phyloP scores from a whole-genome alignment of 2,329 filamentous ascomycete genomes.

The Xylaria arbuscula region DNA sequence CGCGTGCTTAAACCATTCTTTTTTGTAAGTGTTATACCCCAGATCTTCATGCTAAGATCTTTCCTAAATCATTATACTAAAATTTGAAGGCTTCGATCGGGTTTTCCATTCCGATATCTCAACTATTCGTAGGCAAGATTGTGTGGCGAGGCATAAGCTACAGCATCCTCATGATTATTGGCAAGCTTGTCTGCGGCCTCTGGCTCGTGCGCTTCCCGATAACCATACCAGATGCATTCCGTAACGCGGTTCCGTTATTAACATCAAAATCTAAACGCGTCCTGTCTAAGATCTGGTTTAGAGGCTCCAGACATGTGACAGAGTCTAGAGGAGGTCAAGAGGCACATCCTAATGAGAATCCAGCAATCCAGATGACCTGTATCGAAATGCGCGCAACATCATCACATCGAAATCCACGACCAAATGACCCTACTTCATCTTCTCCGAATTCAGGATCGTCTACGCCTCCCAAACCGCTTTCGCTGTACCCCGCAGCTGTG shows the following conservation, averaged over 20 bases:
- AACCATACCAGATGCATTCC: conserved; percentile 27
- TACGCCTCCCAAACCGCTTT: conserved; percentile 62
- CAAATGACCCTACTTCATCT: not conserved
- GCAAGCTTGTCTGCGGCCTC: conserved; percentile 68
- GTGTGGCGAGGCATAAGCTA: conserved; percentile 82
- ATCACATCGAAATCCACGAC: not conserved
- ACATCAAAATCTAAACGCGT: conserved; percentile 27
- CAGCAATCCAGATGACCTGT: not conserved
- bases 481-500: conserved; percentile 74
- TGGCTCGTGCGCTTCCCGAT: conserved; percentile 62
- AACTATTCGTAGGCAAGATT: conserved; percentile 72
- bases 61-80: conserved; percentile 14
- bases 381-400: not conserved
- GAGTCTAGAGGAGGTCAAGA: conserved; percentile 10
- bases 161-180: conserved; percentile 73
- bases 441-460: conserved; percentile 16
- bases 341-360: not conserved
- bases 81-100: conserved; percentile 68
- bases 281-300: conserved; percentile 35
- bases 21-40: conserved; percentile 65
- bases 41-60: not conserved
- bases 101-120: conserved; percentile 79
- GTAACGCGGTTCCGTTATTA: conserved; percentile 19
- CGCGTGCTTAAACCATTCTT: conserved; percentile 76
- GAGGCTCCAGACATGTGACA: not conserved